Conservation (phyloP, 768 basidiomycete species). For the Macrocybe gigantea region DNA sequence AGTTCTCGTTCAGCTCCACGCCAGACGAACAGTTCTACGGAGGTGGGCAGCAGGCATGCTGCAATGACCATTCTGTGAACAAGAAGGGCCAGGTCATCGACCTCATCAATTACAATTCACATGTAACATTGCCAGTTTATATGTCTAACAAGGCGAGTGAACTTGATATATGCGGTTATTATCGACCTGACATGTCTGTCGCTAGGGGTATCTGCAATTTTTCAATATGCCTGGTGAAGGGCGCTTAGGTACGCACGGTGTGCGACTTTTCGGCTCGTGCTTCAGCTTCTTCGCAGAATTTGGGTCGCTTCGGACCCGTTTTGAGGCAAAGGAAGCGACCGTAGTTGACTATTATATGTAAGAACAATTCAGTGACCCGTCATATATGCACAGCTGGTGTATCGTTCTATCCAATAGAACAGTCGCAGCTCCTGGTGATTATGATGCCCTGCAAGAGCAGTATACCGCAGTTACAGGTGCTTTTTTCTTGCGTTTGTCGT, state of each 20-base stretch:
- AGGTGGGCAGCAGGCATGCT: slow-evolving; percentile 30
- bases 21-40: slow-evolving; percentile 30
- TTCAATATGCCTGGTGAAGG: slow-evolving; percentile 32
- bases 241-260: slow-evolving; percentile 18
- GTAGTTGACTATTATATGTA: slow-evolving; percentile 32
- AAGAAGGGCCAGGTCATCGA: slow-evolving; percentile 34
- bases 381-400: neutral
- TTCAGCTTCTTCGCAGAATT: slow-evolving; percentile 18
- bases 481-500: too few relatives aligned
- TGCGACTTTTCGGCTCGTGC: neutral
- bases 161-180: neutral
- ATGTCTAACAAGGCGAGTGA: slow-evolving; percentile 29
- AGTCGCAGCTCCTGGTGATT: slow-evolving; percentile 26
- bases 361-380: neutral
- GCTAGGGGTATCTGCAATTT: slow-evolving; percentile 28
- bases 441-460: slow-evolving; percentile 27
- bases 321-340: slow-evolving; percentile 24
- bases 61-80: slow-evolving; percentile 28
- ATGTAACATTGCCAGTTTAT: slow-evolving; percentile 28
- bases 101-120: slow-evolving; percentile 29
- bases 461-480: slow-evolving; percentile 26
- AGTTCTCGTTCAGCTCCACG: slow-evolving; percentile 24
- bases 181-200: neutral
- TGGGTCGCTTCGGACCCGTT: slow-evolving; percentile 24
- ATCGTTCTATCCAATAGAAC: slow-evolving; percentile 16